phyloP scores from a whole-genome alignment of 805 yeast species.

The Suhomyces sp. region DNA sequence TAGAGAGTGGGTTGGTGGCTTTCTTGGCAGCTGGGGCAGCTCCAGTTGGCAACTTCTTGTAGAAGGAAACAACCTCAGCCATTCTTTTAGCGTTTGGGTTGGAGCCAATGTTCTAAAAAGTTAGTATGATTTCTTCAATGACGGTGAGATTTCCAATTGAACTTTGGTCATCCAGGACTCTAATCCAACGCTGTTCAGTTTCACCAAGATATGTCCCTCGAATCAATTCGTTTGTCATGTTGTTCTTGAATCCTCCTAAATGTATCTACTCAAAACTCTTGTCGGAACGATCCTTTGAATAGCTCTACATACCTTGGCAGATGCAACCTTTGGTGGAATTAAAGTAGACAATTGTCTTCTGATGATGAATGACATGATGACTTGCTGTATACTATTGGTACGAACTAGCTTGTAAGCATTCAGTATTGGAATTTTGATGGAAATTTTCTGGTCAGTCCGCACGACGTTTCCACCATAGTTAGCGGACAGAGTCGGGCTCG shows the following conservation, averaged over 20 bases:
- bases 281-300: neutral
- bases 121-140: conserved; percentile 18
- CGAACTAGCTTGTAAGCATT: neutral
- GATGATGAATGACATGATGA: conserved; percentile 72
- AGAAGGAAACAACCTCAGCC: conserved; percentile 91
- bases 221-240: neutral
- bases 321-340: conserved; percentile 98
- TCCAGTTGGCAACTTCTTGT: conserved; percentile 95
- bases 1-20: conserved; percentile 60
- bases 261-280: neutral
- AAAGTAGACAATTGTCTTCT: conserved; percentile 93
- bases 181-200: neutral
- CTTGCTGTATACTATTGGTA: conserved; percentile 1
- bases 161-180: neutral
- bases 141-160: neutral
- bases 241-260: neutral
- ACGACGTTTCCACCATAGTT: conserved; percentile 1
- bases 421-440: conserved; percentile 1
- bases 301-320: conserved; percentile 62
- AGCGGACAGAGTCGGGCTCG: conserved; percentile 4
- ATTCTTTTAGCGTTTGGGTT: conserved; percentile 97
- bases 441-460: conserved; percentile 1
- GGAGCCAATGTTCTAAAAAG: conserved; percentile 76
- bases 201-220: neutral
- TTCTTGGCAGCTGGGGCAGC: conserved; percentile 74